Base-by-base conservation (phyloP, 495 filamentous ascomycete species). In the Hyaloscypha variabilis region DNA sequence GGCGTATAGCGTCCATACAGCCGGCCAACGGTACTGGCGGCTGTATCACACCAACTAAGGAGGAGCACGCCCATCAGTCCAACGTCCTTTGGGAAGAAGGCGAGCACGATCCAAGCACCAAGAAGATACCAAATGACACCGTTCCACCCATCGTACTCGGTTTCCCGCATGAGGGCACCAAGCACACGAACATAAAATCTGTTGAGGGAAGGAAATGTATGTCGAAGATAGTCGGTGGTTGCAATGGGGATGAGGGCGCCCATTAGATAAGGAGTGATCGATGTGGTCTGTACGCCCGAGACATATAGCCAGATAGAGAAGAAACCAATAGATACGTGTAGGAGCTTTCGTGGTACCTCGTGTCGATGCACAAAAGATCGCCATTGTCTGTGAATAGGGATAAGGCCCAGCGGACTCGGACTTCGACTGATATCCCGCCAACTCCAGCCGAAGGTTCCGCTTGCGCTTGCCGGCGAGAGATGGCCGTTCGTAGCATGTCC, bases 11-110 rank as follows among this genome's bases (percentile, higher is more conserved):
- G 87, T 39, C 95, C 92, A 74, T 90, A 98, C 5, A 93, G 77
- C 51, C 95, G 84, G 46, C 95, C 95, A 62, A 98, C 90, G 0
- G 95, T 99, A 70, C 89, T 93, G 3, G 95, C 95, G 46, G 95
- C 96, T 6, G 96, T 97, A 72, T 99, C 95, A 74, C 95, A 99
- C 95, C 95, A 99, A 69, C 90, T 94, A 8, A 99, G 84, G 57
- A 99, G 83, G 64, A 98, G 80, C 17, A 97, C 88, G 25, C 89
- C 85, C 81, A 99, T 89, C 10, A 96, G 87, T 2, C 89, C 92
- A n/a, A 98, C 85, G 68, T 99, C 95, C 76, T 97, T 98, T 28
- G 93, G 93, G 74, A 93, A 94, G 76, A 92, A 93, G 63, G 86
- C 83, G 50, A 99, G 83, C 26, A 91, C 93, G 21, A 86, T 83